These are phyloP conservation scores for Poronia punctata DNA, from an alignment of 495 filamentous ascomycete species.

Conservation along the genomic window DNA sequence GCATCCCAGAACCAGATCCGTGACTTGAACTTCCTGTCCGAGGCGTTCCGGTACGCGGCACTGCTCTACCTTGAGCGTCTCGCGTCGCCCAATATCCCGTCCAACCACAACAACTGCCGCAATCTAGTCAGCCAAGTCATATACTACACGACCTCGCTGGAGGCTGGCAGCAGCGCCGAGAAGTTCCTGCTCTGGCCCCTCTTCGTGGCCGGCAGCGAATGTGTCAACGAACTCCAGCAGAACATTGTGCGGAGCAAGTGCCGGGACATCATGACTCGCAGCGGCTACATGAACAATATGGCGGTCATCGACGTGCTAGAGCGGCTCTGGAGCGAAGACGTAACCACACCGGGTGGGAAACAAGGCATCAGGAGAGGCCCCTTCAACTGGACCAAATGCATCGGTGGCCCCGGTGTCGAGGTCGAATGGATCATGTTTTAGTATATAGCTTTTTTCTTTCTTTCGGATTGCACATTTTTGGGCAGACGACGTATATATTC, in stretches of 20 bases:
- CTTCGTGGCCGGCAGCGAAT: conserved; percentile 86
- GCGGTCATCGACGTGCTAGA: conserved; percentile 81
- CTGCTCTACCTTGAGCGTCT: conserved; percentile 89
- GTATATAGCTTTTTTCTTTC: conserved; percentile 1
- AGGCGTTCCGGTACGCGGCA: conserved; percentile 83
- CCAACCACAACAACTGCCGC: conserved; percentile 72
- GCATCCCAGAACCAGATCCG: conserved; percentile 42
- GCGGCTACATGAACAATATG: conserved; percentile 88
- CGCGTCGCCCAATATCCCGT: conserved; percentile 67
- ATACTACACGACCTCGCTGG: conserved; percentile 71
- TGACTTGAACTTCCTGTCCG: conserved; percentile 59
- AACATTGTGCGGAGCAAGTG: conserved; percentile 71
- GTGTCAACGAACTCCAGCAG: conserved; percentile 74
- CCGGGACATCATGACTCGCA: conserved; percentile 76
- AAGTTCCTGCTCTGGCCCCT: conserved; percentile 94
- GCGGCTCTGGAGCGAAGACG: conserved; percentile 63
- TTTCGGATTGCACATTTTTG: background rate
- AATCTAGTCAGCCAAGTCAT: conserved; percentile 73
- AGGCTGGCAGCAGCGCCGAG: conserved; percentile 56
- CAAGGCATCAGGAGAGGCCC: conserved; percentile 32
- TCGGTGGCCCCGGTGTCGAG: conserved; percentile 58
- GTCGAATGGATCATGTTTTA: conserved; percentile 87
- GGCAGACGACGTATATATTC: no score
- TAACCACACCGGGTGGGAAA: conserved; percentile 33
- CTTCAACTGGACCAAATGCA: conserved; percentile 72